Evolutionary conservation across 768 basidiomycete genomes (phyloP).

Genomic region (Phlegmacium glaucopus): DNA sequence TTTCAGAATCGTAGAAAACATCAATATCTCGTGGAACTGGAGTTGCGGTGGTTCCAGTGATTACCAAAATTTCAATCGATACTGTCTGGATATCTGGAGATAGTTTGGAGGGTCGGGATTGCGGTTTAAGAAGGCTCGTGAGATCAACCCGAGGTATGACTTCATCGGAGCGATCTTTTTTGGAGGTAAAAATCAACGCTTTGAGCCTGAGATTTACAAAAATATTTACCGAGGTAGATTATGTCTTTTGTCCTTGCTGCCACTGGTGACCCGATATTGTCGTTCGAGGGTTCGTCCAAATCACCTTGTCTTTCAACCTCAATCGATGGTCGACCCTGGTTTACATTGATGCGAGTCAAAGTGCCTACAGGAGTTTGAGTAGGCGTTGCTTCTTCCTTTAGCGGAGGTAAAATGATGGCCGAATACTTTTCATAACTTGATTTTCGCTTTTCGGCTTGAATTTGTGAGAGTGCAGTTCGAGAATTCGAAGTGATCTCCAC

Average conservation of each 20-base stretch:
- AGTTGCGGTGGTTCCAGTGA: conserved; percentile 49
- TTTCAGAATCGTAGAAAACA: conserved; percentile 74
- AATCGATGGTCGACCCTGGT: background rate
- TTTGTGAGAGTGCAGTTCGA: conserved; percentile 19
- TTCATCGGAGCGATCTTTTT: conserved; percentile 21
- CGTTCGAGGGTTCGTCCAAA: background rate
- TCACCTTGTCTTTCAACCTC: background rate
- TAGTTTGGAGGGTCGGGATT: conserved; percentile 12
- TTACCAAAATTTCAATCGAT: conserved; percentile 69
- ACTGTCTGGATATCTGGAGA: conserved; percentile 47
- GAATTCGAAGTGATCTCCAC: conserved; percentile 17
- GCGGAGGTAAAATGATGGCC: conserved; percentile 55
- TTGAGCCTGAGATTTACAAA: too few relatives aligned
- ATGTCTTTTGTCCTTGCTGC: background rate
- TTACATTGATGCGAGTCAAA: conserved; percentile 31
- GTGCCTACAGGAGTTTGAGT: conserved; percentile 51
- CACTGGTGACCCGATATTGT: too few relatives aligned
- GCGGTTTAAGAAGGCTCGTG: conserved; percentile 36
- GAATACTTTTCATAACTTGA: conserved; percentile 70
- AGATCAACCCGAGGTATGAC: conserved; percentile 50
- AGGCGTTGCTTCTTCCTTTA: conserved; percentile 68
- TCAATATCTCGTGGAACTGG: conserved; percentile 41
- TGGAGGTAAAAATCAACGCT: too few relatives aligned
- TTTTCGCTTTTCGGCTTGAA: conserved; percentile 52
- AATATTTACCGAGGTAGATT: too few relatives aligned